Conservation (phyloP, 1,284 basidiomycete species). For the Spongispora temasekensis region DNA sequence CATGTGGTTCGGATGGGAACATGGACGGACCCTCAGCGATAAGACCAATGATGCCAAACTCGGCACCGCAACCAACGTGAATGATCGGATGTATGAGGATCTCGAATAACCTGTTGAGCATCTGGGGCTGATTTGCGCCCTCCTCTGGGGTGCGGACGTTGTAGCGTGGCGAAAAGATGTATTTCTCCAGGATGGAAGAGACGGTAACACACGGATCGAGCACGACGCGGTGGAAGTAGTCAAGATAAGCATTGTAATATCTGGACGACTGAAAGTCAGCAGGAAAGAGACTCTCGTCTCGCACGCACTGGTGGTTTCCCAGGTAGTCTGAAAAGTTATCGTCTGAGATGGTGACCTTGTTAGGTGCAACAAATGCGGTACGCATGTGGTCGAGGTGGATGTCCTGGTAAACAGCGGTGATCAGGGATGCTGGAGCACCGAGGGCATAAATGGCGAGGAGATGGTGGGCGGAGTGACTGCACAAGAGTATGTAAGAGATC, state of each 20-base stretch:
- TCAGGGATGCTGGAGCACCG: constrained; percentile 40
- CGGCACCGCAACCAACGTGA: constrained; percentile 62
- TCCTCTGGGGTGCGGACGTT: constrained; percentile 25
- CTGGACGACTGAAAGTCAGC: constrained; percentile 18
- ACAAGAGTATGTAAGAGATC: constrained; percentile 1
- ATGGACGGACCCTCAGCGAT: constrained; percentile 56
- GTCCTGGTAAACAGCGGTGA: constrained; percentile 40
- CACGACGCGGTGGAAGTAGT: constrained; percentile 37
- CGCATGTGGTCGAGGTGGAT: constrained; percentile 38
- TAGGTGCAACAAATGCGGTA: constrained; percentile 37
- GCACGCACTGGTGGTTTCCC: constrained; percentile 41
- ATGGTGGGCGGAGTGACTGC: constrained; percentile 45
- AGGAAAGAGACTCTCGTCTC: neutral
- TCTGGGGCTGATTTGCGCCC: constrained; percentile 44
- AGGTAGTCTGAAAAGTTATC: constrained; percentile 45
- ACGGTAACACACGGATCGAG: constrained; percentile 29
- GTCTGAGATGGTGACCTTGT: constrained; percentile 34
- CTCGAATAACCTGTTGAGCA: constrained; percentile 61
- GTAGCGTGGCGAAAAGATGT: constrained; percentile 28
- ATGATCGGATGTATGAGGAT: constrained; percentile 68
- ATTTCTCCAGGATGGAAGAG: constrained; percentile 26
- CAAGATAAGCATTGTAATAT: constrained; percentile 38
- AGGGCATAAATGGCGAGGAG: constrained; percentile 45
- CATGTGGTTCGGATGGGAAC: neutral
- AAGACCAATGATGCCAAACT: constrained; percentile 64